These are phyloP conservation scores for Vitrella brassicaformis DNA, from an alignment of 73 alveolate genomes.

Conservation along the genomic window DNA sequence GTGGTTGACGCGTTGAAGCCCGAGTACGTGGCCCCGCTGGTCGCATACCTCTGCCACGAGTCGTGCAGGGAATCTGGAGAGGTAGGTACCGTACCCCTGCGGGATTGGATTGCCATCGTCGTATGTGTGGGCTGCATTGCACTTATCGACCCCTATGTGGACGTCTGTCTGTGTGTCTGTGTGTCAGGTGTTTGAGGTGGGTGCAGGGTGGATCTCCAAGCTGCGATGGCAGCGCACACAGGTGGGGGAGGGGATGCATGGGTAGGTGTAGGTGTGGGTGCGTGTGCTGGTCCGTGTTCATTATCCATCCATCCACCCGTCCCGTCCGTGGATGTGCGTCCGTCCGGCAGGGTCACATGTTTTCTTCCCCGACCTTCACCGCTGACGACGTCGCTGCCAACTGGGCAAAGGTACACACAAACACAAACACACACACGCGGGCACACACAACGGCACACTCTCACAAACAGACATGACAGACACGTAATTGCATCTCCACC, in stretches of 20 bases:
- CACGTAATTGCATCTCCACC: too few relatives aligned
- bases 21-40: constrained; percentile 65
- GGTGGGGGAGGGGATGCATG: not conserved
- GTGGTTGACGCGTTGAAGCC: constrained; percentile 14
- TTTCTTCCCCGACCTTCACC: not conserved
- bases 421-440: too few relatives aligned
- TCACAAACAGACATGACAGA: too few relatives aligned
- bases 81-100: too few relatives aligned
- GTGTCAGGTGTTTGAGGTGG: constrained; percentile 16
- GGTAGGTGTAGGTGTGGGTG: not conserved
- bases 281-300: not conserved
- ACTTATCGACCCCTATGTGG: too few relatives aligned
- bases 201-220: constrained; percentile 30
- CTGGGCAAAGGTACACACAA: too few relatives aligned
- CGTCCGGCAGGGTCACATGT: not conserved
- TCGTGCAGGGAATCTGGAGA: constrained; percentile 61
- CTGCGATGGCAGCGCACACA: not conserved
- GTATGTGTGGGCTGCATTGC: too few relatives aligned
- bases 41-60: constrained; percentile 65
- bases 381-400: not conserved
- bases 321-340: not conserved
- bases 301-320: not conserved
- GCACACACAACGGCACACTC: too few relatives aligned
- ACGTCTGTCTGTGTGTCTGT: too few relatives aligned
- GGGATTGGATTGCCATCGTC: too few relatives aligned